Evolutionary conservation across 805 yeast genomes (phyloP), one percentile per base, ranked within the genome.

Genomic region (Candida sphagnicola): DNA sequence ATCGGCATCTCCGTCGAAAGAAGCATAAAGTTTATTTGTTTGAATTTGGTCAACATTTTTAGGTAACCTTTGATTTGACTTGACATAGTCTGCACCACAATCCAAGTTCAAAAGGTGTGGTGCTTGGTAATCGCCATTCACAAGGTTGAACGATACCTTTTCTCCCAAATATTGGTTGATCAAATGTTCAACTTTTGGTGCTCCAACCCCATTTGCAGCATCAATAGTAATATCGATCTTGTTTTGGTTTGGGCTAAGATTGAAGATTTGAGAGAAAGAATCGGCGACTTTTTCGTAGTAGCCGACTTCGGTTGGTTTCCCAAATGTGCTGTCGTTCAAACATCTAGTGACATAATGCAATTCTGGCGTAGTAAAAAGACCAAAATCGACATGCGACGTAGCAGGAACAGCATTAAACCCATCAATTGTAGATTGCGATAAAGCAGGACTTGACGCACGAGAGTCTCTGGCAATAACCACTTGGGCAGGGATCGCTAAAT

Each of bases 1-100:
- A 59, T 93, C 99, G 4, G 99, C 98, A 59, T 93, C 99, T 36
- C 99, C 99, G 57, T 93, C 99, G 55, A 88, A 89, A 1, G 95
- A 86, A 5, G 95, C 83, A 51, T 78, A 83, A 37, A 90, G 64
- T 41, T 70, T 61, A 31, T 65, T 60, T 4, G 76, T 63, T 2
- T 46, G 51, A 0, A 80, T 76, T 4, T 47, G 40, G 4, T 44
- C 44, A 11, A 85, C 66, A 28, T 80, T 82, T 3, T 66, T 59
- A 5, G 99, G 99, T 32, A 84, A 69, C 39, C 62, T 71, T 54
- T 93, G 98, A 57, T 80, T 78, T 2, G 96, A 88, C 61, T 93
- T 93, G 39, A 93, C 99, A 54, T 63, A 91, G 61, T 93, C 99
- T 5, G 99, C 98, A 38, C 99, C 99, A 56, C 98, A 91, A 36